Evolutionary conservation across 1,284 basidiomycete genomes (phyloP).

Genomic region (Cryptococcus sp.): DNA sequence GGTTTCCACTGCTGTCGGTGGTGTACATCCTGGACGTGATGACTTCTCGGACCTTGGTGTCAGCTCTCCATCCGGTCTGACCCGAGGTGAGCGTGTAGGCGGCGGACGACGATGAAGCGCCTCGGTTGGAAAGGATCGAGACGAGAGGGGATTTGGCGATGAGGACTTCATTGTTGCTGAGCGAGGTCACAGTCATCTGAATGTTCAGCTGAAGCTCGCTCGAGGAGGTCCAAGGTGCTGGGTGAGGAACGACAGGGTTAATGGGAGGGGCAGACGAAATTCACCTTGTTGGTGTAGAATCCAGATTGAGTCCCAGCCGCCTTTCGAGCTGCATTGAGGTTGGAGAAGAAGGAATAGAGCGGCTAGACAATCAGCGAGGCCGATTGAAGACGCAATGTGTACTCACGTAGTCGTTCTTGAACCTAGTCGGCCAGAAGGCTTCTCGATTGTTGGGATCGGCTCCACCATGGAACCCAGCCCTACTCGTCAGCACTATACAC

Average conservation of each 20-base stretch:
- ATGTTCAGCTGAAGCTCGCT: slow-evolving; percentile 48
- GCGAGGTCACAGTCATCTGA: slow-evolving; percentile 51
- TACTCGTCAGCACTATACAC: slow-evolving; percentile 13
- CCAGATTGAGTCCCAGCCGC: slow-evolving; percentile 51
- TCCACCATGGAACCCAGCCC: slow-evolving; percentile 48
- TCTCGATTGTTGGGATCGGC: slow-evolving; percentile 44
- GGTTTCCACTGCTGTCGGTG: background rate
- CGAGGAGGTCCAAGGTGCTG: background rate
- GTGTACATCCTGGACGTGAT: background rate
- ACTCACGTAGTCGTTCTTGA: slow-evolving; percentile 34
- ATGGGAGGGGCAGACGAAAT: too few species aligned
- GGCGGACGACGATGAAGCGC: slow-evolving; percentile 3
- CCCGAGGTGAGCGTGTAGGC: background rate
- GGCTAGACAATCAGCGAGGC: slow-evolving; percentile 13
- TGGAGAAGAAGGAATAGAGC: slow-evolving; percentile 54
- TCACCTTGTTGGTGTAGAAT: slow-evolving; percentile 53
- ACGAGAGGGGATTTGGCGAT: slow-evolving; percentile 62
- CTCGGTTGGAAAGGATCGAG: slow-evolving; percentile 57
- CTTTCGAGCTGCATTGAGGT: slow-evolving; percentile 59
- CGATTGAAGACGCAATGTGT: background rate
- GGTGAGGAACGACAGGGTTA: too few species aligned
- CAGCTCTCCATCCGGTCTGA: background rate
- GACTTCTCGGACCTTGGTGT: background rate
- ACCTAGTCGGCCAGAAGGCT: slow-evolving; percentile 47
- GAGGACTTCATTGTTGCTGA: slow-evolving; percentile 50